Base-by-base conservation (phyloP, 169 alveolate genomes). In the Eimeria falciformis region DNA sequence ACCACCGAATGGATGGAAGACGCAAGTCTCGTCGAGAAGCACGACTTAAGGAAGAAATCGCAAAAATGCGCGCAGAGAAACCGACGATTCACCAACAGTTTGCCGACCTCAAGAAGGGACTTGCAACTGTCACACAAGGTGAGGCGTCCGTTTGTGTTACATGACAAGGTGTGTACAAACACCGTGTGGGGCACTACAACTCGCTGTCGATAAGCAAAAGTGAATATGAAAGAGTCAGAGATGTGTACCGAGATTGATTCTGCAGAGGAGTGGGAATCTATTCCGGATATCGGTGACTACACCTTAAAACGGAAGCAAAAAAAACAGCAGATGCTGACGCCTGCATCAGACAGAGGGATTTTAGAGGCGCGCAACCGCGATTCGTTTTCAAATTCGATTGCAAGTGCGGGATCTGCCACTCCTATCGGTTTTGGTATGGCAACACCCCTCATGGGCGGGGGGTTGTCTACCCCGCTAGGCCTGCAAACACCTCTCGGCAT, bases 231-330 rank as follows among this genome's bases (percentile, higher is more conserved):
- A 53, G 65, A 53, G 65, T 12, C 65, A 53, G 65, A 53, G 65
- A 53, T 17, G 17, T 11, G 17, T 11, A 53, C 65, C 11, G 65
- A 53, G 65, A 53, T 81, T 27, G 50, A 23, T 56, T 65, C 78
- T 40, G 69, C 93, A 43, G 99, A 97, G 68, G 99, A 98, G 95
- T 99, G 99, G 99, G 99, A 98, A 90, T 95, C 97, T 21, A 98
- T 99, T 27, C 99, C 99, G 21, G 99, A 97, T 47, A 97, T 97
- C 50, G 98, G 97, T 65, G 99, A 98, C 94, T 96, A 95, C 78
- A 96, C 98, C 69, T 93, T 66, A 77, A 91, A 91, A 21, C 88
- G 92, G 46, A 93, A 94, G 91, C 97, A 96, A 90, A 98, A 97
- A 95, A 98, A 98, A 93, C 95, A 94, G 66, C 96, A 62, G 75